Evolutionary conservation across 2,329 filamentous ascomycete genomes (phyloP).

Genomic region (Colletotrichum salicis): DNA sequence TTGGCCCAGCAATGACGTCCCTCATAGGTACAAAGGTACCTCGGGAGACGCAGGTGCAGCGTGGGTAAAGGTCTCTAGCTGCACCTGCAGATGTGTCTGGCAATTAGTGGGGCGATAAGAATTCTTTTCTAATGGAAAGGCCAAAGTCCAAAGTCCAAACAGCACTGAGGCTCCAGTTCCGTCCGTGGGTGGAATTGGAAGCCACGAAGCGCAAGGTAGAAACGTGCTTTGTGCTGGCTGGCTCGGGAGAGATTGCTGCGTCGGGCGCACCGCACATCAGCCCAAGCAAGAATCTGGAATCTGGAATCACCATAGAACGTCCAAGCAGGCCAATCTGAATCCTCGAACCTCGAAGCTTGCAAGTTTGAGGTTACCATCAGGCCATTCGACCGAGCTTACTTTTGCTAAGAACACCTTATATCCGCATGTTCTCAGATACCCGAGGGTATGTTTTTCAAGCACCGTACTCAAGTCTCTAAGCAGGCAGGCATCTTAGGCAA

Average conservation of each 20-base stretch:
- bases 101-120: conserved; percentile 15
- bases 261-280: conserved; percentile 21
- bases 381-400: conserved; percentile 31
- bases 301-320: conserved; percentile 27
- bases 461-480: neutral
- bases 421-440: neutral
- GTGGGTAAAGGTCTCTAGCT: neutral
- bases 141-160: neutral
- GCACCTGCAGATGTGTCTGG: neutral
- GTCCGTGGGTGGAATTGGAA: neutral
- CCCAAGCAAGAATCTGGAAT: conserved; percentile 4
- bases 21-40: neutral
- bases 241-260: conserved; percentile 1
- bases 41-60: neutral
- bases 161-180: neutral
- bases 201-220: neutral
- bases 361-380: conserved; percentile 23
- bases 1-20: conserved; percentile 28
- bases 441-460: conserved; percentile 5
- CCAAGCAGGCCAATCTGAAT: conserved; percentile 6
- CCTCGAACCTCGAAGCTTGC: neutral
- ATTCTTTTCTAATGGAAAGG: conserved; percentile 16
- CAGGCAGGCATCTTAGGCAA: no score
- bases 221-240: conserved; percentile 11
- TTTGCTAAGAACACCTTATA: conserved; percentile 18